Conservation (phyloP, 345 rosid genomes). For the Eucalyptus shirleyi region DNA sequence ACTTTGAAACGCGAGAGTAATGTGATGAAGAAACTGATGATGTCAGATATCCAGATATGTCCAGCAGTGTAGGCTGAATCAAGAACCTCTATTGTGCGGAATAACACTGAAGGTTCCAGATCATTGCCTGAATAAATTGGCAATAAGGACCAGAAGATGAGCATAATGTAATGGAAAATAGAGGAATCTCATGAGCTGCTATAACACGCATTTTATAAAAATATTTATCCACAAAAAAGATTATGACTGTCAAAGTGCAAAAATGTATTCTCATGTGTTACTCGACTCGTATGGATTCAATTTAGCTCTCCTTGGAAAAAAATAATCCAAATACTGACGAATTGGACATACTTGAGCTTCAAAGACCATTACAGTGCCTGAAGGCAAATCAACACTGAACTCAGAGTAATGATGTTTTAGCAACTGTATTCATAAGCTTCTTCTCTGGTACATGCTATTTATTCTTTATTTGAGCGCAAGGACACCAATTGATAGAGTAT, state of each 20-base stretch:
- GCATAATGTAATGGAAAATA: not conserved
- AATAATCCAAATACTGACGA: not conserved
- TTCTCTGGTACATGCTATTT: not conserved
- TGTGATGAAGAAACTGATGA: constrained; percentile 56
- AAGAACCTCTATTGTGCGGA: constrained; percentile 47
- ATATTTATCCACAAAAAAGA: not conserved
- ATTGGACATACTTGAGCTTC: not conserved
- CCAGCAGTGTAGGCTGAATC: constrained; percentile 53
- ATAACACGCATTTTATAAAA: not conserved
- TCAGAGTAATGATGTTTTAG: not conserved
- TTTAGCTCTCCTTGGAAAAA: not conserved
- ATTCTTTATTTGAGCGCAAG: not conserved
- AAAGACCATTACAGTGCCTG: not conserved
- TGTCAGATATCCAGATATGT: constrained; percentile 49
- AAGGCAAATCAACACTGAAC: not conserved
- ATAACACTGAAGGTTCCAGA: constrained; percentile 43
- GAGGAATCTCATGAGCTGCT: not conserved
- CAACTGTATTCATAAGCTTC: not conserved
- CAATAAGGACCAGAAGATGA: not conserved
- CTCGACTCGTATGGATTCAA: not conserved
- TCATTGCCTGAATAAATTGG: constrained; percentile 31
- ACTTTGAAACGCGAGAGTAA: constrained; percentile 48
- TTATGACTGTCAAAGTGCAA: not conserved
- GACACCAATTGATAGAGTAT: not conserved
- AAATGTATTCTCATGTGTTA: not conserved